phyloP scores from a whole-genome alignment of 2,329 filamentous ascomycete species.

The Scedosporium dehoogii region DNA sequence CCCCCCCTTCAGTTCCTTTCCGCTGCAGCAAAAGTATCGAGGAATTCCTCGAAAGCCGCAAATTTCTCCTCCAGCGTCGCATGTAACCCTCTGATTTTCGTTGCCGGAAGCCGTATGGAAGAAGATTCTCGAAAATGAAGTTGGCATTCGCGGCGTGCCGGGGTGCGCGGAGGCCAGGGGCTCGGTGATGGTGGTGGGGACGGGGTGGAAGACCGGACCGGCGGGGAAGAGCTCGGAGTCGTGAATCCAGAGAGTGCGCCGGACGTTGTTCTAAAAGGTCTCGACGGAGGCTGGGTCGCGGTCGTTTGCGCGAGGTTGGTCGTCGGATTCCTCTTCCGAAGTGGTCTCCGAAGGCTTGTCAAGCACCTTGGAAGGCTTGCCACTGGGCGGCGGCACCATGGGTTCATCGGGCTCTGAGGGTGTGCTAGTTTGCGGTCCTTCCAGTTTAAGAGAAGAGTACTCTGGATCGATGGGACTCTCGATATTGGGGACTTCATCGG shows the following conservation, averaged over 20 bases:
- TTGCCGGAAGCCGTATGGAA: background rate
- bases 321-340: background rate
- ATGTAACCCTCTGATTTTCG: background rate
- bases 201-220: background rate
- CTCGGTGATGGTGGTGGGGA: background rate
- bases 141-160: background rate
- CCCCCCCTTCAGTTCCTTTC: background rate
- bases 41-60: slow-evolving; percentile 10
- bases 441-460: background rate
- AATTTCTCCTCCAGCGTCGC: slow-evolving; percentile 9
- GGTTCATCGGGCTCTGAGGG: background rate
- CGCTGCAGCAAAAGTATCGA: slow-evolving; percentile 7
- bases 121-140: background rate
- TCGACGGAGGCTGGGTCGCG: background rate
- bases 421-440: background rate
- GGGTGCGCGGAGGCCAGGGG: background rate
- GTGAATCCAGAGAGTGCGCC: slow-evolving; percentile 9
- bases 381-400: background rate
- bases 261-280: slow-evolving; percentile 12
- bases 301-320: background rate
- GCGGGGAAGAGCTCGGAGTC: slow-evolving; percentile 3
- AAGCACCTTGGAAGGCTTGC: background rate
- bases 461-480: background rate
- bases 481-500: background rate
- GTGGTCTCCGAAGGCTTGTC: background rate